Evolutionary conservation across 106 monocot species (phyloP).

Genomic region (Dioscorea zingiberensis): DNA sequence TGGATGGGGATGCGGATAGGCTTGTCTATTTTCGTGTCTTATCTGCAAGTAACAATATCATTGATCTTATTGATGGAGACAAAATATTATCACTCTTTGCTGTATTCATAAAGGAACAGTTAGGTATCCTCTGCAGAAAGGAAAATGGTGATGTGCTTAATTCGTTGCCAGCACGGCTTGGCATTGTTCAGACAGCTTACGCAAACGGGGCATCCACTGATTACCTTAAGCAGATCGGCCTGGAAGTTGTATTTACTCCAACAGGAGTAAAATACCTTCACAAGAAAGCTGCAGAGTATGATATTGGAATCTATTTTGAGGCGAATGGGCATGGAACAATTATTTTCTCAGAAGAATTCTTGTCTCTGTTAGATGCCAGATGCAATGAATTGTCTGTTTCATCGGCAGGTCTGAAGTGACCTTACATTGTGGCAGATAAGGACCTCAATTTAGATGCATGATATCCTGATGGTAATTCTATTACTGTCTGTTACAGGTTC

Average conservation of each 20-base stretch:
- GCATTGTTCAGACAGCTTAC: slow-evolving; percentile 91
- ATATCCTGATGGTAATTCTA: no score
- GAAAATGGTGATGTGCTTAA: slow-evolving; percentile 3
- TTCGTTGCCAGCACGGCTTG: slow-evolving; percentile 43
- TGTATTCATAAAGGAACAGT: slow-evolving; percentile 75
- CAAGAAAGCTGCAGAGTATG: slow-evolving; percentile 78
- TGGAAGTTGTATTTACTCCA: slow-evolving; percentile 79
- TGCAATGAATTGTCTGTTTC: slow-evolving; percentile 32
- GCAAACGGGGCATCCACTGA: slow-evolving; percentile 93
- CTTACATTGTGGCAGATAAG: no score
- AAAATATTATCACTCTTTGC: slow-evolving; percentile 94
- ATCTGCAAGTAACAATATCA: slow-evolving; percentile 21
- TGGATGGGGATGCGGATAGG: slow-evolving; percentile 94
- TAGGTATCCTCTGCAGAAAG: slow-evolving; percentile 35
- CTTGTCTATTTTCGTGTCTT: slow-evolving; percentile 70
- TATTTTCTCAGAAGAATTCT: slow-evolving; percentile 59
- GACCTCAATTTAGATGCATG: no score
- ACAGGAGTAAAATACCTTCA: slow-evolving; percentile 93
- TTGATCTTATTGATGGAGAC: slow-evolving; percentile 92
- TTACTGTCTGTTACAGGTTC: slow-evolving; percentile 29
- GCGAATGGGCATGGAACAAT: slow-evolving; percentile 95
- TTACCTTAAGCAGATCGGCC: slow-evolving; percentile 57
- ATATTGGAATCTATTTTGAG: slow-evolving; percentile 93
- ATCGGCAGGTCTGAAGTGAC: slow-evolving; percentile 38
- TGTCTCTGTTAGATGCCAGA: slow-evolving; percentile 28